Evolutionary conservation across 2,329 filamentous ascomycete genomes (phyloP).

Genomic region (Cladophialophora yegresii): DNA sequence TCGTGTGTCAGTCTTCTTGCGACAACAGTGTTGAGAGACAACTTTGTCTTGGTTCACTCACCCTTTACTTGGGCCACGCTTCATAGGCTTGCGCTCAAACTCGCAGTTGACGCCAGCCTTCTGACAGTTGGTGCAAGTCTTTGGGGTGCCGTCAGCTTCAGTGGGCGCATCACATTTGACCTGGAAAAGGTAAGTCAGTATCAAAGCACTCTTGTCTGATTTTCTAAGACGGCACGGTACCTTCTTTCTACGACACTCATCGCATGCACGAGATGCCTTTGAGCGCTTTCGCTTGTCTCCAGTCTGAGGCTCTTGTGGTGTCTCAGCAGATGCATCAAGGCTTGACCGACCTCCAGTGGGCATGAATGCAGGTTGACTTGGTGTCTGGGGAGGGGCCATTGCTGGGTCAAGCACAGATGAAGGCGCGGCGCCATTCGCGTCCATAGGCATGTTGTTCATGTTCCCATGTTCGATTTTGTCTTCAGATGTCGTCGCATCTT

Average conservation of each 20-base stretch:
- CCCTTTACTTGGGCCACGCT: conserved; percentile 86
- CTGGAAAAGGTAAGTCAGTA: conserved; percentile 40
- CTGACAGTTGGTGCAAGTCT: conserved; percentile 78
- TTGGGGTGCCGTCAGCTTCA: conserved; percentile 63
- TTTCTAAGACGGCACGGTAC: conserved; percentile 40
- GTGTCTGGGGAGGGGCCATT: conserved; percentile 30
- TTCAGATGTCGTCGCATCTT: conserved; percentile 15
- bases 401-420: conserved; percentile 21
- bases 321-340: conserved; percentile 26
- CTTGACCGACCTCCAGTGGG: conserved; percentile 24
- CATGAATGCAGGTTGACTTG: conserved; percentile 22
- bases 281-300: conserved; percentile 72
- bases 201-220: neutral
- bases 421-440: conserved; percentile 17
- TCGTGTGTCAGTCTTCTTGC: conserved; percentile 7
- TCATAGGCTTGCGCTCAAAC: conserved; percentile 85
- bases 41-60: conserved; percentile 44
- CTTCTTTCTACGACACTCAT: conserved; percentile 86
- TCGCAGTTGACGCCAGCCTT: conserved; percentile 75
- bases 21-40: neutral
- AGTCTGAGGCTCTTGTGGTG: conserved; percentile 22
- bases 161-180: conserved; percentile 83
- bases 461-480: conserved; percentile 12
- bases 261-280: conserved; percentile 85
- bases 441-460: conserved; percentile 15